phyloP scores from a whole-genome alignment of 2,329 filamentous ascomycete species.

The Fusarium gaditjirri region DNA sequence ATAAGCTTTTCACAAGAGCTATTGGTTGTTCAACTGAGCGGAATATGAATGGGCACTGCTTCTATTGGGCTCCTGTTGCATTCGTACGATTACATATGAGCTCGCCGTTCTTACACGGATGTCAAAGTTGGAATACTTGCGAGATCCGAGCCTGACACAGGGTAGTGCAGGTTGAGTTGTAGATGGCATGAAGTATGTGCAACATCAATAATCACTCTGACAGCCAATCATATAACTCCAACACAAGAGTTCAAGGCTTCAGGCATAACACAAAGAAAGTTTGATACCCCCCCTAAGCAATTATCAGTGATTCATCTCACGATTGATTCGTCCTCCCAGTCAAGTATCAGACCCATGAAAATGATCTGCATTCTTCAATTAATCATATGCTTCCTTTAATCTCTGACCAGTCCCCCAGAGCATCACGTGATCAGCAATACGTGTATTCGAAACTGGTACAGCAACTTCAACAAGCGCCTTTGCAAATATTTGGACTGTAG shows the following conservation, averaged over 20 bases:
- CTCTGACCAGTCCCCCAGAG: not conserved
- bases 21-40: not conserved
- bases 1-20: constrained; percentile 32
- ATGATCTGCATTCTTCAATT: not conserved
- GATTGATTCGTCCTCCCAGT: not conserved
- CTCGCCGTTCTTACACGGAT: not conserved
- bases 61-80: not conserved
- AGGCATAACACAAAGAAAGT: not conserved
- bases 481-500: not conserved
- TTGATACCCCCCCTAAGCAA: not conserved
- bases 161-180: constrained; percentile 13
- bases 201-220: constrained; percentile 16
- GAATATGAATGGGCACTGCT: not conserved
- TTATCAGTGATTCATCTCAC: not conserved
- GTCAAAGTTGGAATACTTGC: not conserved
- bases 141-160: constrained; percentile 4
- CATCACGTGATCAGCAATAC: not conserved
- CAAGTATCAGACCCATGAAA: not conserved
- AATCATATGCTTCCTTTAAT: not conserved
- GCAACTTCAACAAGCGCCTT: not conserved
- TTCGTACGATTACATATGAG: not conserved
- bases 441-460: not conserved
- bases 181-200: constrained; percentile 19
- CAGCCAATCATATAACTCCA: constrained; percentile 14
- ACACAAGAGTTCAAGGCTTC: not conserved